Evolutionary conservation across 805 yeast species (phyloP), one percentile per base, ranked within the genome.

Genomic region (Debaryomyces castellii): DNA sequence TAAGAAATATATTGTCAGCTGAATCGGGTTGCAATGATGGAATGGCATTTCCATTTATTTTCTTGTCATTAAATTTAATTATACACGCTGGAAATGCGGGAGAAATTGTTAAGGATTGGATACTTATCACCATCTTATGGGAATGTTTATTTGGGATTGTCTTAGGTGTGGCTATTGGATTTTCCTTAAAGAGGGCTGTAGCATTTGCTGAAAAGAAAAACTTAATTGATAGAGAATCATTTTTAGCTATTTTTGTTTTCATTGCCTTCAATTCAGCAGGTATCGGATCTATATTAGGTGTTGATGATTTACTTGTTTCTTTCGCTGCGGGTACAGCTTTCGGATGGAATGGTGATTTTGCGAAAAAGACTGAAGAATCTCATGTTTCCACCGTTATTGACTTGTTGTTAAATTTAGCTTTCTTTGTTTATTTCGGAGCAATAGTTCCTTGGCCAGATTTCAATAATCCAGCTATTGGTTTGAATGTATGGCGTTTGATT

Each of bases 1-100:
- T 90, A 67, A 76, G 96, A 54, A 87, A 89, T 58, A 66, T 90
- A 39, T 70, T 91, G 21, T 80, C 91, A 24, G 96, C 96, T 0
- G 96, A 89, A 56, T 85, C 92, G 0, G 95, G 91, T 3, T 87
- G 96, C 62, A 90, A 90, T 64, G 97, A 90, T 60, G 97, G 97
- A 37, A 85, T 90, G 94, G 97, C 97, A 0, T 90, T 88, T 59
- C 97, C 97, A 0, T 90, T 90, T 60, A 87, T 88, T 21, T 74
- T 76, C 67, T 64, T 91, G 35, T 82, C 94, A 1, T 67, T 89
- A 50, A 78, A 85, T 59, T 60, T 89, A 39, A 78, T 90, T 43
- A 62, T 81, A n/a, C 81, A 85, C 59, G 75, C 77, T 24, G 87
- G 87, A 3, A 66, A 87, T 43, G 80, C 83, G 2, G 77, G 81